These are phyloP conservation scores for Fusarium sp. DNA, from an alignment of 2,329 filamentous ascomycete species.

Conservation along the genomic window DNA sequence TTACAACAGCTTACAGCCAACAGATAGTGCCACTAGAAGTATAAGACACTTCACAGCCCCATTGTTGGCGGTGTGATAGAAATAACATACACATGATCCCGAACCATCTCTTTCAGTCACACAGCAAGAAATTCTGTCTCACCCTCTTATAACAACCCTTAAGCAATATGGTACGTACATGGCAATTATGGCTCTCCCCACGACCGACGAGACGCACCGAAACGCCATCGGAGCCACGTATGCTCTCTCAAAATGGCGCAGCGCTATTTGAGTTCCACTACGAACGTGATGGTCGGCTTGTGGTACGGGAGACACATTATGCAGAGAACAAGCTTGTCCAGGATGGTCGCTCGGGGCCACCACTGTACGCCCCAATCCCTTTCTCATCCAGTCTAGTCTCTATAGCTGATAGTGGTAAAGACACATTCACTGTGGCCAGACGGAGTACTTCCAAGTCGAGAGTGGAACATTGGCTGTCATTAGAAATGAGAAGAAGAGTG, in stretches of 20 bases:
- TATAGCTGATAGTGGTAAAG: too few relatives aligned
- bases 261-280: neutral
- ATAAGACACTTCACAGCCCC: neutral
- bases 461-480: neutral
- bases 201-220: neutral
- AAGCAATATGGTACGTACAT: neutral
- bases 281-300: neutral
- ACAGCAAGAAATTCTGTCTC: neutral
- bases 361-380: too few relatives aligned
- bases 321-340: neutral
- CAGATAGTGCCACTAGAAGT: neutral
- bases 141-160: neutral
- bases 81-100: too few relatives aligned
- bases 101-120: rapidly evolving
- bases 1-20: neutral
- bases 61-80: neutral
- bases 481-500: neutral
- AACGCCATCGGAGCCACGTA: neutral
- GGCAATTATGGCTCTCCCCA: neutral
- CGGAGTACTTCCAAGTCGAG: neutral
- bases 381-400: too few relatives aligned
- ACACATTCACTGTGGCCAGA: neutral
- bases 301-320: neutral
- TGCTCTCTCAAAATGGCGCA: neutral
- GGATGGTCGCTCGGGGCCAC: neutral